Conservation (phyloP, 306 rosid species). For the Boehmeria nivea region DNA sequence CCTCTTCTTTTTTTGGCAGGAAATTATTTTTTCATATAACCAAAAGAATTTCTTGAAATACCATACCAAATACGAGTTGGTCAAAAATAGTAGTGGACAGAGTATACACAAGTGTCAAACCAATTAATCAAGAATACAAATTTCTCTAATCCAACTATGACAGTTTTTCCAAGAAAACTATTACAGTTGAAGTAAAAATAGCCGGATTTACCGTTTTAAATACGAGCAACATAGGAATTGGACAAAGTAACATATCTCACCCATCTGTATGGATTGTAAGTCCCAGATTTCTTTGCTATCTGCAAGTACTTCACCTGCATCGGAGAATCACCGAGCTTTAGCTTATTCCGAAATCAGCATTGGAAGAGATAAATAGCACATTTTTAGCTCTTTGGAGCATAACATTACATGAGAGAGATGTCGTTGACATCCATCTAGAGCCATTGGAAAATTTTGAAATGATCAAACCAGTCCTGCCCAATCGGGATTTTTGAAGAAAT, state of each 20-base stretch:
- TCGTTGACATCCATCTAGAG: neutral
- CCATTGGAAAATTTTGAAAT: neutral
- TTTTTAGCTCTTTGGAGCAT: no score
- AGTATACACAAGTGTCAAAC: neutral
- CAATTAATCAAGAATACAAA: neutral
- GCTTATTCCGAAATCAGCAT: neutral
- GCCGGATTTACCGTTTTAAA: conserved; percentile 29
- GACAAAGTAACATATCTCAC: conserved; percentile 80
- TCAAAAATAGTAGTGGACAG: neutral
- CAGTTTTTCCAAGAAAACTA: neutral
- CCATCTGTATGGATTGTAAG: conserved; percentile 75
- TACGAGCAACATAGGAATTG: conserved; percentile 75
- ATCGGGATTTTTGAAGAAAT: no score
- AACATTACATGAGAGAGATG: no score
- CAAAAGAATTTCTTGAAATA: neutral
- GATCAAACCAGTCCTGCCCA: neutral
- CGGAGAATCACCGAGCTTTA: conserved; percentile 11
- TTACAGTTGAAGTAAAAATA: conserved; percentile 19
- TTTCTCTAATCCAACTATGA: neutral
- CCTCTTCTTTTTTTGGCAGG: no score
- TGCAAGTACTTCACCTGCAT: conserved; percentile 84
- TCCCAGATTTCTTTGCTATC: conserved; percentile 67
- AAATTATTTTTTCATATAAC: no score
- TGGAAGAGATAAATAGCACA: no score
- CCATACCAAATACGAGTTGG: neutral